These are phyloP conservation scores for Cronartium quercuum DNA, from an alignment of 1,284 basidiomycete species.

Conservation along the genomic window DNA sequence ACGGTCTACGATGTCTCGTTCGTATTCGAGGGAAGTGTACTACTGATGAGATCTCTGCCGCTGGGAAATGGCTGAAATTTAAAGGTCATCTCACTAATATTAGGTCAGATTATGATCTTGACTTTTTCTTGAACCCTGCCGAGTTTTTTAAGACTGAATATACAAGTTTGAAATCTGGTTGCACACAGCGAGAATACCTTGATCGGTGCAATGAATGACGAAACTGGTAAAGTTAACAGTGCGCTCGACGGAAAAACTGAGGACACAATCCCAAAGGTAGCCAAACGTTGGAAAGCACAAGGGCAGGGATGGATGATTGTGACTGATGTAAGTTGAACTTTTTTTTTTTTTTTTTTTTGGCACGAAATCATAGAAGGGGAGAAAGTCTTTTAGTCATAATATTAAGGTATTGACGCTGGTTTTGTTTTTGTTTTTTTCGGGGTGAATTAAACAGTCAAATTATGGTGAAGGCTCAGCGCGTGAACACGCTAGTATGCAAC, in stretches of 20 bases:
- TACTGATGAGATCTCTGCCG: constrained; percentile 94
- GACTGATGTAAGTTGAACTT: constrained; percentile 58
- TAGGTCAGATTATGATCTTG: constrained; percentile 39
- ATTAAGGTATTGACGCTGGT: background rate
- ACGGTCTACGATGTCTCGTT: constrained; percentile 65
- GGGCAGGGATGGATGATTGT: constrained; percentile 86
- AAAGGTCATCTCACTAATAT: constrained; percentile 56
- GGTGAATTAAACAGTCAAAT: constrained; percentile 50
- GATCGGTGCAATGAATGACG: constrained; percentile 74
- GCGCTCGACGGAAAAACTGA: constrained; percentile 64
- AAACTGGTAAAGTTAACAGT: constrained; percentile 80
- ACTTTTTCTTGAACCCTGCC: constrained; percentile 1
- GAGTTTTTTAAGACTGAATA: background rate
- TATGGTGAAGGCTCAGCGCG: constrained; percentile 98
- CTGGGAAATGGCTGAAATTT: constrained; percentile 97
- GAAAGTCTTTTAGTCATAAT: background rate
- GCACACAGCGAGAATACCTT: constrained; percentile 44
- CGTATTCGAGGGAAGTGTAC: constrained; percentile 95
- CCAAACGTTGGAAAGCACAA: constrained; percentile 74
- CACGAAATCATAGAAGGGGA: background rate
- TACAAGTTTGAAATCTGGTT: background rate
- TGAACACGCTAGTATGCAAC: constrained; percentile 95
- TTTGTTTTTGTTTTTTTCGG: background rate
- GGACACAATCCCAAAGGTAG: constrained; percentile 80
- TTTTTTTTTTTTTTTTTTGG: background rate